phyloP scores from a whole-genome alignment of 169 alveolate genomes.

The Cryptosporidium muris region DNA sequence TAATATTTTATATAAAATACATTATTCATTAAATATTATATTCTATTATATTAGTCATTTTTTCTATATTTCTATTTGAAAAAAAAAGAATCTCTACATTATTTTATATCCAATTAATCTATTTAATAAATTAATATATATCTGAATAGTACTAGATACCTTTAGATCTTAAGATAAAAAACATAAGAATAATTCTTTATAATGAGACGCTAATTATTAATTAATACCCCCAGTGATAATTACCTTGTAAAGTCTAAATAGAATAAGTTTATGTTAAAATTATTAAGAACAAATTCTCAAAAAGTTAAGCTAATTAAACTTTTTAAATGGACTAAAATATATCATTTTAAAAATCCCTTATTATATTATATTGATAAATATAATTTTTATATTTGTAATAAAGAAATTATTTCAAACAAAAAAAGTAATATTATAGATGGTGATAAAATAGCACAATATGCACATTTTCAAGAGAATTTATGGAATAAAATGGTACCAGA shows the following conservation, averaged over 20 bases:
- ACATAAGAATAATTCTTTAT: too few relatives aligned
- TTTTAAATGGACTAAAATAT: background rate
- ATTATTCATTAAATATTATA: too few relatives aligned
- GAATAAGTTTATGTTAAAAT: background rate
- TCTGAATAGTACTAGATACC: too few relatives aligned
- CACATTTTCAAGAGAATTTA: constrained; percentile 16
- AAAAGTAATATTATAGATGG: constrained; percentile 10
- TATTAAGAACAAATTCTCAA: background rate
- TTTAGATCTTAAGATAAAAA: too few relatives aligned
- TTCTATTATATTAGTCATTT: too few relatives aligned
- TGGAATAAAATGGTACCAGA: constrained; percentile 38
- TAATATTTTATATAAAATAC: too few relatives aligned
- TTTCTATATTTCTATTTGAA: too few relatives aligned
- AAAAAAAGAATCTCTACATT: too few relatives aligned
- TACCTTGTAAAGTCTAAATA: background rate
- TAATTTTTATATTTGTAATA: background rate
- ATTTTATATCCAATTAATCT: too few relatives aligned
- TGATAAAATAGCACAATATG: constrained; percentile 15
- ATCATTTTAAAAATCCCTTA: background rate
- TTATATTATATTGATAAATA: background rate
- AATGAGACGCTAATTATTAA: too few relatives aligned
- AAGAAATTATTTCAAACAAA: background rate
- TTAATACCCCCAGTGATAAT: too few relatives aligned
- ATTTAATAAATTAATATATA: too few relatives aligned
- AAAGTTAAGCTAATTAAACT: background rate